Evolutionary conservation across 176 grass and related monocot species (phyloP), one percentile per base, ranked within the genome.

Genomic region (Oryza coarctata): DNA sequence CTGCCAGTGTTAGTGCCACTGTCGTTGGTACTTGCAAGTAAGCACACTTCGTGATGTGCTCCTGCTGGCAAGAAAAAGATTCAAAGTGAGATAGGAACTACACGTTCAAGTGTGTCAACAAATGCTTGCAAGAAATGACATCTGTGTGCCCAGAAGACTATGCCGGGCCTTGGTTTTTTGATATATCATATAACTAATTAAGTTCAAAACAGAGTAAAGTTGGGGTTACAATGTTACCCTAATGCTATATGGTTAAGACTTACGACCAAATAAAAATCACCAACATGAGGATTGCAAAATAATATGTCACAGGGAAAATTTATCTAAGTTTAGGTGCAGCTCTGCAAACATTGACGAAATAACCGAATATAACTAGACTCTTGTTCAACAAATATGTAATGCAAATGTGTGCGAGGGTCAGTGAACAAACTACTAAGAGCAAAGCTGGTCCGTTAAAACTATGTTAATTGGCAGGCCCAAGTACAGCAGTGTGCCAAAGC

Each of bases 1-100:
- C 69, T 64, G 60, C 80, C 82, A 68, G 36, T 61, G 87, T 87
- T 85, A 85, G 79, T 75, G 69, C 70, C 29, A 30, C 83, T 23
- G 63, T 94, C 75, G 90, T 89, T 89, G 88, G 79, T 89, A 83
- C 84, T 77, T 98, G 81, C 92, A 92, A 45, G 85, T 84, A 35
- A 87, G 89, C 68, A 88, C 90, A 86, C 86, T 91, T 85, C 84
- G 86, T 23, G 90, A 63, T 29, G 81, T 71, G 26, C 49, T 93
- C 89, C 92, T 98, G 92, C 77, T 87, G 44, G 75, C 31, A 86
- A 49, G 14, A n/a, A n/a, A 39, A 80, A 10, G 79, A 78, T 64
- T 35, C 6, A 82, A 13, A 20, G 9, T 52, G 25, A 33, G 32
- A 3, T n/a, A n/a, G n/a, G n/a, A n/a, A n/a, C n/a, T n/a, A n/a